Conservation (phyloP, 257 asterid species). For the Oldenlandia corymbosa region DNA sequence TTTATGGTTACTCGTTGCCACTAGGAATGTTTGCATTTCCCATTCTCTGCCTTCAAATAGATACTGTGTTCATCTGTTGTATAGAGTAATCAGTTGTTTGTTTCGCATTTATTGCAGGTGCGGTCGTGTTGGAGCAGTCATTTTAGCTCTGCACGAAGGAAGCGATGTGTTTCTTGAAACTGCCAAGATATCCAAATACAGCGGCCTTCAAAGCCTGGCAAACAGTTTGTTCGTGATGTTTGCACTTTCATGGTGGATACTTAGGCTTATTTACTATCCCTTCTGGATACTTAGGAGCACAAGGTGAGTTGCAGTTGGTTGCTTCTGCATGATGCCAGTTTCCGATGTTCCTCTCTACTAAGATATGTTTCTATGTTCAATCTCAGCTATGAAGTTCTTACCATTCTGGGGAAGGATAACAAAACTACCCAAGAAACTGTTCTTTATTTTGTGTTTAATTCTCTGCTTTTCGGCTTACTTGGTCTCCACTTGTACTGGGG, state of each 20-base stretch:
- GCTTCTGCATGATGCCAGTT: neutral
- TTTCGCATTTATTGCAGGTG: slow-evolving; percentile 14
- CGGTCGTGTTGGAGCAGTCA: slow-evolving; percentile 28
- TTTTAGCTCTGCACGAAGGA: slow-evolving; percentile 34
- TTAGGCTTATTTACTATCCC: slow-evolving; percentile 26
- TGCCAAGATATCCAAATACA: slow-evolving; percentile 33
- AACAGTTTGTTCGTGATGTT: slow-evolving; percentile 24
- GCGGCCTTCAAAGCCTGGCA: slow-evolving; percentile 22
- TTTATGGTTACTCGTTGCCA: neutral
- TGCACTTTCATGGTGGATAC: slow-evolving; percentile 19
- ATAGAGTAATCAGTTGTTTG: neutral
- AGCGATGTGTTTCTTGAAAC: slow-evolving; percentile 35
- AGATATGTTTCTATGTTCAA: neutral
- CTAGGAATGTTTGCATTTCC: neutral
- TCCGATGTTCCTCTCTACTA: neutral
- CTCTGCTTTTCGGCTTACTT: slow-evolving; percentile 24
- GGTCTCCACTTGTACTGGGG: slow-evolving; percentile 29
- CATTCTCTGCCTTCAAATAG: neutral
- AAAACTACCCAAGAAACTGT: neutral
- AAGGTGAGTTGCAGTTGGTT: slow-evolving; percentile 11
- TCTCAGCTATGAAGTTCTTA: slow-evolving; percentile 24
- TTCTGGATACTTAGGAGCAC: slow-evolving; percentile 31
- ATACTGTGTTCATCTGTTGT: too few species aligned
- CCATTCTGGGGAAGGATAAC: slow-evolving; percentile 7
- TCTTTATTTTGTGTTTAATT: slow-evolving; percentile 22